These are phyloP conservation scores for Coniochaeta ligniaria DNA, from an alignment of 2,329 filamentous ascomycete genomes.

Conservation along the genomic window DNA sequence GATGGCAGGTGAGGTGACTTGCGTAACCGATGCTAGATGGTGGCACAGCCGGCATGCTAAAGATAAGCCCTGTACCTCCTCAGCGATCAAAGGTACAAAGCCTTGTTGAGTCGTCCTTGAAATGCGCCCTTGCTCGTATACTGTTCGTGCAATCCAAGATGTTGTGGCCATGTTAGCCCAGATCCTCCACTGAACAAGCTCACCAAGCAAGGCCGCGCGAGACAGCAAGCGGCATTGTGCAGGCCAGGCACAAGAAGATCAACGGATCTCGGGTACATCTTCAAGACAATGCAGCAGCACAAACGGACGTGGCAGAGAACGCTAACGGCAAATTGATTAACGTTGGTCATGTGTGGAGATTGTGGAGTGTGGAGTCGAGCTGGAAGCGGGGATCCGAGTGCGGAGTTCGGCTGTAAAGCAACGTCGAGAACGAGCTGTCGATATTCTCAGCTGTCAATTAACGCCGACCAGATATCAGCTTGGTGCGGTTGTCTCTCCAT, in stretches of 20 bases:
- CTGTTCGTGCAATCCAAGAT: neutral
- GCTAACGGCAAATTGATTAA: neutral
- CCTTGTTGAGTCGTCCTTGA: neutral
- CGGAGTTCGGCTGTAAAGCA: neutral
- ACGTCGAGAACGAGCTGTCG: neutral
- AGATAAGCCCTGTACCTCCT: neutral
- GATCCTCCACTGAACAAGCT: neutral
- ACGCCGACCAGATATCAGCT: neutral
- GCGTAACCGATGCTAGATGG: neutral
- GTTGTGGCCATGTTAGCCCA: neutral
- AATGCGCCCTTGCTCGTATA: neutral
- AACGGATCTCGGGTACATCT: neutral
- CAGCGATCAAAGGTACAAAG: neutral
- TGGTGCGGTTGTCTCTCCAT: neutral
- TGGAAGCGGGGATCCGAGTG: neutral
- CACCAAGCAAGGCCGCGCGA: neutral
- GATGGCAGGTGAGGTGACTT: neutral
- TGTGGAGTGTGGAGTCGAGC: neutral
- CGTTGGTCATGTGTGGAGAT: neutral
- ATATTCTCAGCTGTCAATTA: neutral
- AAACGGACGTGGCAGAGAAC: neutral
- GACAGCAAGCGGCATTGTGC: neutral
- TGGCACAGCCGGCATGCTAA: neutral
- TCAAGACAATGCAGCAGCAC: neutral
- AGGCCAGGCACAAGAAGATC: neutral